Evolutionary conservation across 2,329 filamentous ascomycete genomes (phyloP), one percentile per base, ranked within the genome.

Genomic region (Emergomyces pasteurianus): DNA sequence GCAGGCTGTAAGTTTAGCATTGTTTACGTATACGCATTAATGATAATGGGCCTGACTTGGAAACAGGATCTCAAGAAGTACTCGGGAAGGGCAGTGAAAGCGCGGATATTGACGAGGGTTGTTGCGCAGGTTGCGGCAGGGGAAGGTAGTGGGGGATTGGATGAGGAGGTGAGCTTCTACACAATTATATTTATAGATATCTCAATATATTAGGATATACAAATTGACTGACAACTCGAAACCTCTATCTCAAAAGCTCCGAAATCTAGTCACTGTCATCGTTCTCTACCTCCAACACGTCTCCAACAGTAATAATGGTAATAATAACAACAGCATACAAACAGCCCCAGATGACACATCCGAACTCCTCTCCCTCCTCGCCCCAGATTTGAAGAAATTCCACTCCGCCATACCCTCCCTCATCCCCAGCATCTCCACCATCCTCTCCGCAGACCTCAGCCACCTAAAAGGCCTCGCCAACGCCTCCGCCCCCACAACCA

Each of bases 301-400:
- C 52, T 2, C 52, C 34, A 54, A 69, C 34, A 54, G 69, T 49
- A 66, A 69, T 34, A 54, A 61, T 16, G 64, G 36, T 14, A 9
- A 36, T 2, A 8, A n/a, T 8, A 53, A 53, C 28, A 69, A 26
- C 4, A 23, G 38, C 12, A 14, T 58, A 62, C 49, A 58, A 23
- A 57, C 59, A 26, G 38, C 54, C 53, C 49, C 34, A 56, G 66
- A 68, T 28, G 65, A 72, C 36, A 64, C 53, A n/a, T 10, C 31
- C 6, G 55, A 46, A 3, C 40, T 66, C 9, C 65, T 71, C 52
- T 67, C 69, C 3, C 70, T 76, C 14, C 65, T 76, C 4, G 63
- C 64, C 28, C 67, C 72, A 1, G 72, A 75, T 58, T 69, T 76
- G 40, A 67, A 74, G 47, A 63, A 63, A 7, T 75, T 76, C 63